A percentile compares a stretch with the other conserved stretches of the same genome.
phyloP scores from a whole-genome alignment of 108 stramenopile genomes.

The Pseudonitzschia multistriata region DNA sequence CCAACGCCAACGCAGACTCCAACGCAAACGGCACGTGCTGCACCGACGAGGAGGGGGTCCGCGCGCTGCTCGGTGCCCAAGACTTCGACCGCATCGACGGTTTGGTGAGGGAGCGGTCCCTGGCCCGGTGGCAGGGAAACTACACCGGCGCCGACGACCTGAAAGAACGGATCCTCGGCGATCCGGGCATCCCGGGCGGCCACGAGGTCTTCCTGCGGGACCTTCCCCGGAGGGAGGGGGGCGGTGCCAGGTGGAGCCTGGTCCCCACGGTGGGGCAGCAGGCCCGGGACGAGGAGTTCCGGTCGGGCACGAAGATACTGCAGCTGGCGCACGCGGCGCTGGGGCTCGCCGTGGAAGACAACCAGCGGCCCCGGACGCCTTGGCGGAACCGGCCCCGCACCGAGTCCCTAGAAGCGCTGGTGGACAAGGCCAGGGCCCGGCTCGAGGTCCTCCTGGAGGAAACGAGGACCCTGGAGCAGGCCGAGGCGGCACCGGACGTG shows the following conservation, averaged over 20 bases:
- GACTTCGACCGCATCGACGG: background rate
- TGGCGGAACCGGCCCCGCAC: background rate
- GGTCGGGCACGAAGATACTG: slow-evolving; percentile 31
- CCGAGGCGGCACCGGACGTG: background rate
- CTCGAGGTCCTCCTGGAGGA: background rate
- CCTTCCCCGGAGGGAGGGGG: slow-evolving; percentile 54
- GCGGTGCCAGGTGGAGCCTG: slow-evolving; percentile 48
- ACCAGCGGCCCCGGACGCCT: background rate
- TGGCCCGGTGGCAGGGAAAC: slow-evolving; percentile 56
- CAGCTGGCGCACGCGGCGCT: slow-evolving; percentile 68
- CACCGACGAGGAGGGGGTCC: background rate
- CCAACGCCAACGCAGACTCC: too few species aligned
- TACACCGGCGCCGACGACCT: slow-evolving; percentile 51
- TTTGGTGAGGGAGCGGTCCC: slow-evolving; percentile 46
- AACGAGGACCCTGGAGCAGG: background rate
- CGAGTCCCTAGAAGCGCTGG: slow-evolving; percentile 1
- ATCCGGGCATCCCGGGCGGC: slow-evolving; percentile 12
- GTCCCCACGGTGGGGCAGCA: slow-evolving; percentile 3
- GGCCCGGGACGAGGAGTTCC: background rate
- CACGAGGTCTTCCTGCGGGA: slow-evolving; percentile 48
- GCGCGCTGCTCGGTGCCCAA: background rate
- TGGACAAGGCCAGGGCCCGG: background rate
- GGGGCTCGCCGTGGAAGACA: slow-evolving; percentile 43
- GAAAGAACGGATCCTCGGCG: slow-evolving; percentile 20
- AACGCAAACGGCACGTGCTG: background rate